Evolutionary conservation across 192 early-diverging fungal species (phyloP).

Genomic region (Coemansia sp.): DNA sequence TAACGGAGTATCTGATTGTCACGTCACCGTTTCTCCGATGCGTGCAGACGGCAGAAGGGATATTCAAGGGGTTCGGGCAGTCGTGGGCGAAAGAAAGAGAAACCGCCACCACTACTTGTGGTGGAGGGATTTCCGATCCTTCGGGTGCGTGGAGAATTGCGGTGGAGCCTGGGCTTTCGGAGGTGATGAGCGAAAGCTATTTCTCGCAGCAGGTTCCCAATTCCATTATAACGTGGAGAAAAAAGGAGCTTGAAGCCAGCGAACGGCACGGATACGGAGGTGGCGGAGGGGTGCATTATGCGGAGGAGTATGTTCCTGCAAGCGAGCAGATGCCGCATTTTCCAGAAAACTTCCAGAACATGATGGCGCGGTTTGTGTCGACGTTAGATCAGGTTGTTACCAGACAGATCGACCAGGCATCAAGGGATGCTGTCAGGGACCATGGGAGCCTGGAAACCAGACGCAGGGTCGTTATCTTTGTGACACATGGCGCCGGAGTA

Average conservation of each 20-base stretch:
- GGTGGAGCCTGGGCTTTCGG: conserved; percentile 46
- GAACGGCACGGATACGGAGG: neutral
- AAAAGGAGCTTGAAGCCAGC: conserved; percentile 4
- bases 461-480: conserved; percentile 33
- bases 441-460: neutral
- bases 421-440: neutral
- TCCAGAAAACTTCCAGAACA: conserved; percentile 45
- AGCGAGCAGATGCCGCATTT: conserved; percentile 25
- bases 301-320: conserved; percentile 8
- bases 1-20: conserved; percentile 32
- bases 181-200: conserved; percentile 48
- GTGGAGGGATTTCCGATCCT: neutral
- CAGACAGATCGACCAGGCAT: conserved; percentile 7
- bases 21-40: conserved; percentile 54
- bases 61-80: conserved; percentile 26
- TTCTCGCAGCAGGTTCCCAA: conserved; percentile 38
- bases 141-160: conserved; percentile 16
- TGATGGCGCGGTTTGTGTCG: conserved; percentile 46
- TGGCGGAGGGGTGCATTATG: conserved; percentile 8
- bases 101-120: no score
- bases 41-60: conserved; percentile 34
- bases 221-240: conserved; percentile 17
- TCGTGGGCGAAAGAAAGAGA: neutral
- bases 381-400: conserved; percentile 26
- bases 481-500: conserved; percentile 51